Evolutionary conservation across 257 asterid genomes (phyloP), one percentile per base, ranked within the genome.

Genomic region (Nicotiana tabacum): DNA sequence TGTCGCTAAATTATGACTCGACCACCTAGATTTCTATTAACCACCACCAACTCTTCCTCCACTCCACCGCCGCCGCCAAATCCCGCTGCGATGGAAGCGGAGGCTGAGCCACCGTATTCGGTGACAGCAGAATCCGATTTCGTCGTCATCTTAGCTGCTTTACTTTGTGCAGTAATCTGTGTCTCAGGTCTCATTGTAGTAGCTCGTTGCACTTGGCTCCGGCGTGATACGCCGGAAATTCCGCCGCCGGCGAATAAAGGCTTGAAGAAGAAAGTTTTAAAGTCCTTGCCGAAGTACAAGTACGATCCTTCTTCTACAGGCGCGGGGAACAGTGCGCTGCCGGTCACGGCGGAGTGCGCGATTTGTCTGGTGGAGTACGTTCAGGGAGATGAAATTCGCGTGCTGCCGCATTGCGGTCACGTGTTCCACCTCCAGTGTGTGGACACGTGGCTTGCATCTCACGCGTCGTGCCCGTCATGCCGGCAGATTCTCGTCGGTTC

Each of bases 141-240:
- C 80, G 85, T 83, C 2, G 84, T 85, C 3, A 85, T 85, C 1
- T 82, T 85, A 0, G 88, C 88, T 3, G 88, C 86, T 10, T 35
- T 85, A 9, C 88, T 85, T 0, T 85, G 88, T 15, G 88, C 88
- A 9, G 68, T 83, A 69, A 83, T 85, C 29, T 85, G 86, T 21
- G 79, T 83, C 2, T 80, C 82, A 1, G 88, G 88, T 2, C 84
- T 85, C 18, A 83, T 85, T 3, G 84, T 81, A 4, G 84, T 85
- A 1, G 88, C 88, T 27, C 78, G 88, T 1, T 85, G 88, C 37
- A 83, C 86, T 62, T 85, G 88, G 86, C 86, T 85, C 35, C 82
- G 88, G 0, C 84, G 86, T 0, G 74, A 82, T 0, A 5, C 80
- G n/a, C 29, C 78, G 17, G 80, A n/a, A 29, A 12, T 58, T 53